Percentiles rank a stretch among this genome's conserved stretches.
Evolutionary conservation across 1,284 basidiomycete genomes (phyloP).

Genomic region (Ganoderma lingzhi): DNA sequence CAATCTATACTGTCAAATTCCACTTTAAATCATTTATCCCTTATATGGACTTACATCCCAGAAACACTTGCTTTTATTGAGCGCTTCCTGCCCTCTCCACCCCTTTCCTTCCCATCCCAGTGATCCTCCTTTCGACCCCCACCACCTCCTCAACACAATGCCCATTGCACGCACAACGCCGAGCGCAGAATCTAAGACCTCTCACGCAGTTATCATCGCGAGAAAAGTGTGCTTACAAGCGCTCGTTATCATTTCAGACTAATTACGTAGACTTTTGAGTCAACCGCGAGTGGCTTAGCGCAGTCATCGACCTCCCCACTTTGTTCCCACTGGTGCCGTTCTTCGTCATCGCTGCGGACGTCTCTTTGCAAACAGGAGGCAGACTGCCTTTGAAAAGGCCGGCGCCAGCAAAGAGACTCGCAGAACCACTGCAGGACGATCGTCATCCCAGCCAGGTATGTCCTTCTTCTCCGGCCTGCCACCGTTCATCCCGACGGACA

Average conservation of each 20-base stretch:
- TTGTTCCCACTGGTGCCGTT: background rate
- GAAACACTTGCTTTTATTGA: background rate
- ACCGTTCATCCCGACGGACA: slow-evolving; percentile 30
- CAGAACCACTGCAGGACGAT: slow-evolving; percentile 2
- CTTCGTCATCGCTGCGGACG: background rate
- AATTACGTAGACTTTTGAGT: background rate
- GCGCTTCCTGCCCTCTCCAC: background rate
- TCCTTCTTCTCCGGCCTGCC: slow-evolving; percentile 20
- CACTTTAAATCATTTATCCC: slow-evolving; percentile 7
- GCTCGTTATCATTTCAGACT: background rate
- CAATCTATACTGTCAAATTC: slow-evolving; percentile 17
- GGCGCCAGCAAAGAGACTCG: background rate
- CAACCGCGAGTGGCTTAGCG: background rate
- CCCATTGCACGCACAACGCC: background rate
- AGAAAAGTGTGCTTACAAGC: background rate
- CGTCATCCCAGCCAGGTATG: slow-evolving; percentile 3
- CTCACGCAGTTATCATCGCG: background rate
- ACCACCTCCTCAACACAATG: background rate
- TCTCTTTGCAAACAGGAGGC: background rate
- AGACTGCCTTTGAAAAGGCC: background rate
- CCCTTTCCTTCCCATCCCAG: background rate
- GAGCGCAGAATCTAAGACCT: background rate
- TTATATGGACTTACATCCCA: background rate
- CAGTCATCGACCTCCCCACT: background rate
- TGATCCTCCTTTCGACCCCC: background rate